Percentiles rank a stretch among this genome's conserved stretches.
phyloP scores from a whole-genome alignment of 768 basidiomycete species.

The Tricholoma matsutake region DNA sequence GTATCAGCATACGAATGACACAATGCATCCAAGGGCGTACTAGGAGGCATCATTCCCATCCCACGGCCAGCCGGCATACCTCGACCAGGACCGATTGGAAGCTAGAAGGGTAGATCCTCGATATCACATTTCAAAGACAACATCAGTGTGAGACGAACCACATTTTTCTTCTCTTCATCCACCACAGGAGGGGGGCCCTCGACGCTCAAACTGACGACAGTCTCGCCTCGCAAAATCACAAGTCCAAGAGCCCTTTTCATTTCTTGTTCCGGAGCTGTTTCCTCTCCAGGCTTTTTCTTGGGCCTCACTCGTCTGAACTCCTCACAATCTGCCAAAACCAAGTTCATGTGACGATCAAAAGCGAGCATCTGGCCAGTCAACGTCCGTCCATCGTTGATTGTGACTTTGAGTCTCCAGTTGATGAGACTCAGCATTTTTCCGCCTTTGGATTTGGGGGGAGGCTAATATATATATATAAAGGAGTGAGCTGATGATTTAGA shows the following conservation, averaged over 20 bases:
- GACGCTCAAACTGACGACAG: conserved; percentile 90
- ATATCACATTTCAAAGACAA: background rate
- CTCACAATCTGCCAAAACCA: conserved; percentile 97
- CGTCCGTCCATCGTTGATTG: conserved; percentile 94
- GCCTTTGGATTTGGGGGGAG: conserved; percentile 95
- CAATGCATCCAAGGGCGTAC: conserved; percentile 39
- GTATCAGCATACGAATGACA: conserved; percentile 13
- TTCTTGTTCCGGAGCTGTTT: conserved; percentile 79
- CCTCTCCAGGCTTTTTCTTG: conserved; percentile 88
- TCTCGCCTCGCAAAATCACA: conserved; percentile 94
- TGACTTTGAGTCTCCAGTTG: conserved; percentile 97
- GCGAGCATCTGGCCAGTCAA: conserved; percentile 99
- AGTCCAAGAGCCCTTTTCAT: conserved; percentile 96
- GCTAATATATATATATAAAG: conserved; percentile 42
- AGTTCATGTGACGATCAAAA: conserved; percentile 99
- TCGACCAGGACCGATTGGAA: conserved; percentile 86
- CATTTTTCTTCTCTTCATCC: conserved; percentile 86
- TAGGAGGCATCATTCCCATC: conserved; percentile 91
- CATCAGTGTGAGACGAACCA: conserved; percentile 42
- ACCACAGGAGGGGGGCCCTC: conserved; percentile 93
- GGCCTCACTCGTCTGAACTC: conserved; percentile 91
- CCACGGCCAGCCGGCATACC: conserved; percentile 97
- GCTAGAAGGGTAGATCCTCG: conserved; percentile 38
- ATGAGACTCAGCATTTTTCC: conserved; percentile 97
- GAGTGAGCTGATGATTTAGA: background rate